phyloP scores from a whole-genome alignment of 306 rosid species.

The Glycine tomentella region DNA sequence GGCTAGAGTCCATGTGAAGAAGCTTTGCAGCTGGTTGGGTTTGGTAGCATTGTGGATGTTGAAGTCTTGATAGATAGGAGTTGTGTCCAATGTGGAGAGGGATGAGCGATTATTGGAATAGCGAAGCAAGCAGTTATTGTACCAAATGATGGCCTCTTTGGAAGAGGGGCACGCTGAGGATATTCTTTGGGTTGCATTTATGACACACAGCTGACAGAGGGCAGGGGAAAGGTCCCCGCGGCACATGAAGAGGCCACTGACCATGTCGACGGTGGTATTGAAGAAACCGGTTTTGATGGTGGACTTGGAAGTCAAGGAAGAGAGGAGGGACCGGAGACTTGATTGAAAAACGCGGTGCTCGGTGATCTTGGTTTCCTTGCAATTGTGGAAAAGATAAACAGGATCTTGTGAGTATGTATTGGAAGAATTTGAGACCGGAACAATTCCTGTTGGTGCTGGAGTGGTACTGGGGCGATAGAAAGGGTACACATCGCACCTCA shows the following conservation, averaged over 20 bases:
- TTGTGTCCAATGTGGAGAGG: neutral
- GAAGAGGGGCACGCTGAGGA: neutral
- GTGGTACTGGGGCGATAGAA: slow-evolving; percentile 1
- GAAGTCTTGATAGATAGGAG: neutral
- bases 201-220: slow-evolving; percentile 23
- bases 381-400: slow-evolving; percentile 12
- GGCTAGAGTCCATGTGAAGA: neutral
- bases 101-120: neutral
- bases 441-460: neutral
- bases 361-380: too few species aligned
- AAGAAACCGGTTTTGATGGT: slow-evolving; percentile 20
- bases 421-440: neutral
- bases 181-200: neutral
- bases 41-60: neutral
- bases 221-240: slow-evolving; percentile 1
- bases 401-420: neutral
- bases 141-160: slow-evolving; percentile 34
- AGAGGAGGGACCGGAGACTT: slow-evolving; percentile 19
- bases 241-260: slow-evolving; percentile 48
- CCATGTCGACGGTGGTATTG: slow-evolving; percentile 9
- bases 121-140: slow-evolving; percentile 30
- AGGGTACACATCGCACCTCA: slow-evolving; percentile 14
- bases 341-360: too few species aligned
- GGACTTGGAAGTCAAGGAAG: slow-evolving; percentile 35
- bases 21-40: slow-evolving; percentile 10